A percentile compares a stretch with the other conserved stretches of the same genome.
Conservation (phyloP, 202 grass and related monocot genomes). For the Zizania palustris region DNA sequence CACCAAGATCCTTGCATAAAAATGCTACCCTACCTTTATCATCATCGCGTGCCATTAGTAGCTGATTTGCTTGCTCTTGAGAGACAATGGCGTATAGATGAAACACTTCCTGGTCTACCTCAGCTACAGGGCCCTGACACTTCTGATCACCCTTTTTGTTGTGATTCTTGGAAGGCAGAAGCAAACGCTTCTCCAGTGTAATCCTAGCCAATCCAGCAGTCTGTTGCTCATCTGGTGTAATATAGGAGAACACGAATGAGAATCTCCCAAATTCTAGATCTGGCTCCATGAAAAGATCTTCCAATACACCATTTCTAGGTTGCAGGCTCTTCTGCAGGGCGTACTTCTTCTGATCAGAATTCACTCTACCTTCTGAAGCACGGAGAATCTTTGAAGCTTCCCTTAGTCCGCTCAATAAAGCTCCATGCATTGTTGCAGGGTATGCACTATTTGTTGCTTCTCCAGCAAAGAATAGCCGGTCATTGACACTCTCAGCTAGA, state of each 20-base stretch:
- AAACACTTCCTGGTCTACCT: slow-evolving; percentile 32
- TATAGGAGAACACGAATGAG: slow-evolving; percentile 57
- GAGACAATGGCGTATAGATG: slow-evolving; percentile 65
- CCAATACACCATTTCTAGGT: slow-evolving; percentile 40
- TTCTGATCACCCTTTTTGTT: slow-evolving; percentile 34
- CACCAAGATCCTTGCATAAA: slow-evolving; percentile 60
- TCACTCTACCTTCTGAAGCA: slow-evolving; percentile 41
- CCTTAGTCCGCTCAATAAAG: slow-evolving; percentile 87
- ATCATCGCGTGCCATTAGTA: slow-evolving; percentile 48
- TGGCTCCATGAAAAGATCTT: slow-evolving; percentile 69
- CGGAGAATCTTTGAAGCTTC: slow-evolving; percentile 76
- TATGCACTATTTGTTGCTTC: slow-evolving; percentile 84
- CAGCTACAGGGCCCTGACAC: slow-evolving; percentile 26
- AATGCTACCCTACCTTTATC: slow-evolving; percentile 57
- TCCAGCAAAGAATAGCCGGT: slow-evolving; percentile 80
- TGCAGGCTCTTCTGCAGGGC: slow-evolving; percentile 46
- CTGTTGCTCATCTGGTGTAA: slow-evolving; percentile 48
- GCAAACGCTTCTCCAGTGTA: slow-evolving; percentile 41
- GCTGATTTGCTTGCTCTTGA: slow-evolving; percentile 54
- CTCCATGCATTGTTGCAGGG: slow-evolving; percentile 98
- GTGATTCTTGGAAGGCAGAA: slow-evolving; percentile 10
- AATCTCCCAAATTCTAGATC: slow-evolving; percentile 77
- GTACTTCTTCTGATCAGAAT: slow-evolving; percentile 57
- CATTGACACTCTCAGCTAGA: slow-evolving; percentile 69
- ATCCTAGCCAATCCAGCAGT: slow-evolving; percentile 65